Base-by-base conservation (phyloP, 2,329 filamentous ascomycete genomes). In the Curvularia sp. region DNA sequence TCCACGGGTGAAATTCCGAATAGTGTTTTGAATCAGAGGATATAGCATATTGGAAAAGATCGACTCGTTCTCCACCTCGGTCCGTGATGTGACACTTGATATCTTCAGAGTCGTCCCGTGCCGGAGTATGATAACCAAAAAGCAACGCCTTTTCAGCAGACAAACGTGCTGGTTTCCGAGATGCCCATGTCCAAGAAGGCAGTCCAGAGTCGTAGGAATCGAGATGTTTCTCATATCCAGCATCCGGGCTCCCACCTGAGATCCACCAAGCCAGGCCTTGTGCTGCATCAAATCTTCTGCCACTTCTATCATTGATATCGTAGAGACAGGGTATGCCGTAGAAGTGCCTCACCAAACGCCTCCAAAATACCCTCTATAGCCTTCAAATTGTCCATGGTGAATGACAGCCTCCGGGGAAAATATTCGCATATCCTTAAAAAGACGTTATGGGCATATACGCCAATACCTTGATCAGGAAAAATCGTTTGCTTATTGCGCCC, bases 281-380 rank as follows among this genome's bases (percentile, higher is more conserved):
- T 2, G 13, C 21, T 12, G 13, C 5, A 1, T 3, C 9, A 6
- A 21, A 23, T 6, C 12, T 3, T 18, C 23, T 6, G 15, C 7
- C 19, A 2, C 3, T 6, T 10, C 12, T 15, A 21, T 30, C 32
- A 9, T 9, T 3, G 8, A 19, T 42, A 7, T 15, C 4, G 18
- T 47, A 45, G 15, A 47, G 5, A 12, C 51, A 9, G 12, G 38
- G 28, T 23, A 50, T 41, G 4, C 50, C 46, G 38, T 58, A 58
- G 23, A 58, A 58, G 12, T 53, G 45, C 3, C 25, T 54, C 19
- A 9, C 38, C 27, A 36, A 49, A 53, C 4, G 42, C 28, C 12
- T 45, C 21, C 25, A 59, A 34, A 7, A 59, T 52, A 6, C 52
- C 57, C 21, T 38, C 28, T 15, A 55, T 28, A 28, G 52, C 51